Conservation (phyloP, 2,329 filamentous ascomycete genomes). For the Diaporthe helianthi region DNA sequence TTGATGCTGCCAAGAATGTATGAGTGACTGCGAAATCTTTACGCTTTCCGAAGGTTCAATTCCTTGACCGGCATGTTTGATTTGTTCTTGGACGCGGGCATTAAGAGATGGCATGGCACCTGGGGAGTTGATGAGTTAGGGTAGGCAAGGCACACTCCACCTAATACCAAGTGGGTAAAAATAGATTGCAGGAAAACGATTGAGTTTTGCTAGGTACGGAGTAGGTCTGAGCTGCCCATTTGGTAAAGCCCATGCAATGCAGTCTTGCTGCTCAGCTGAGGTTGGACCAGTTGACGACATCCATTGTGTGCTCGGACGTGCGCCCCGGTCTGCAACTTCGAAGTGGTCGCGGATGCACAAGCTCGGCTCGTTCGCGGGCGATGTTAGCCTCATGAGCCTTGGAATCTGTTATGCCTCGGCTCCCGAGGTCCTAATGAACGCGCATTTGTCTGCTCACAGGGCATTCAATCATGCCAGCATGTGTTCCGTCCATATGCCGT, state of each 20-base stretch:
- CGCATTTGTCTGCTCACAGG: background rate
- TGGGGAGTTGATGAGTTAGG: too few species aligned
- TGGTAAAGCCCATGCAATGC: background rate
- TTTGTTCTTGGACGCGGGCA: too few species aligned
- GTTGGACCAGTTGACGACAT: too few species aligned
- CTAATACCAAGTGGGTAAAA: background rate
- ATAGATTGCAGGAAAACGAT: background rate
- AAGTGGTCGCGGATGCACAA: background rate
- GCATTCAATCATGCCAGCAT: background rate
- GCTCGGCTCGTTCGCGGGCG: background rate
- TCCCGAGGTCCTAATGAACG: too few species aligned
- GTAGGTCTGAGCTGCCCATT: background rate
- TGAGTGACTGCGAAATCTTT: background rate
- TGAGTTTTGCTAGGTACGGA: constrained; percentile 21
- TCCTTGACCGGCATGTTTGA: background rate
- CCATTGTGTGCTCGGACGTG: background rate
- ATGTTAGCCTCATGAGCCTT: too few species aligned
- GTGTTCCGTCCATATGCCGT: constrained; percentile 3
- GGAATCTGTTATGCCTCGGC: too few species aligned
- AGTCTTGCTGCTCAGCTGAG: constrained; percentile 1
- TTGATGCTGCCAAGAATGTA: background rate
- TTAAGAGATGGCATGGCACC: background rate
- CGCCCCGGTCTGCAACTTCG: too few species aligned
- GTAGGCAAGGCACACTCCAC: background rate
- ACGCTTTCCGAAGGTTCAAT: background rate